These are phyloP conservation scores for Pythium phragmiticola DNA, from an alignment of 352 stramenopile genomes.

Conservation along the genomic window DNA sequence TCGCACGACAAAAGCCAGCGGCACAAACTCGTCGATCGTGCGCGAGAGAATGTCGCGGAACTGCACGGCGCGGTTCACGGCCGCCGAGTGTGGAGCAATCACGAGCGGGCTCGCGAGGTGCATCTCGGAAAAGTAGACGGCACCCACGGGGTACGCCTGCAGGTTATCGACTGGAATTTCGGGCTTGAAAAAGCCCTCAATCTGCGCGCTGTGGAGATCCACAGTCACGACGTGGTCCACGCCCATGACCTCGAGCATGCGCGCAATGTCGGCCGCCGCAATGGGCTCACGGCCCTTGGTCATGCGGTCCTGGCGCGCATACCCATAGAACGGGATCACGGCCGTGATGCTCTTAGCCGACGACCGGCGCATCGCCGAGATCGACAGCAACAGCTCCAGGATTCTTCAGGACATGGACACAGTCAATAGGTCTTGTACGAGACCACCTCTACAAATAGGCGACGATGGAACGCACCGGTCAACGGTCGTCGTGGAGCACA, in stretches of 20 bases:
- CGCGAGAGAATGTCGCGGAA: conserved; percentile 82
- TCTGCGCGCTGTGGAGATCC: conserved; percentile 86
- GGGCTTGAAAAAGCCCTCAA: conserved; percentile 88
- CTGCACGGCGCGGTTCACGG: conserved; percentile 69
- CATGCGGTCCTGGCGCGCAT: conserved; percentile 84
- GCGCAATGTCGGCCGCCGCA: conserved; percentile 76
- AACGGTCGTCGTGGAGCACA: conserved; percentile 84
- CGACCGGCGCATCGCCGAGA: conserved; percentile 77
- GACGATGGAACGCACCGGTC: conserved; percentile 49
- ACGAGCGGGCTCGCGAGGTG: conserved; percentile 66
- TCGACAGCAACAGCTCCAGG: conserved; percentile 84
- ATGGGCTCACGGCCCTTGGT: conserved; percentile 82
- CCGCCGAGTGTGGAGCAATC: conserved; percentile 78
- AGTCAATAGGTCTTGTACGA: neutral
- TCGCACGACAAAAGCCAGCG: conserved; percentile 78
- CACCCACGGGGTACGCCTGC: conserved; percentile 80
- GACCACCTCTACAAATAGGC: neutral
- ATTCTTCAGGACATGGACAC: conserved; percentile 33
- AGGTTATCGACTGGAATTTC: conserved; percentile 86
- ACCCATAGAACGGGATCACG: conserved; percentile 88
- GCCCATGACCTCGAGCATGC: conserved; percentile 89
- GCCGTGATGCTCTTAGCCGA: conserved; percentile 87
- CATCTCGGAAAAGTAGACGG: conserved; percentile 86
- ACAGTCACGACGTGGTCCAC: conserved; percentile 88
- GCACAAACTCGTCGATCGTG: conserved; percentile 76